Percentiles rank a stretch among this genome's conserved stretches.
Conservation (phyloP, 208 protist genomes). For the Leishmania turanica region DNA sequence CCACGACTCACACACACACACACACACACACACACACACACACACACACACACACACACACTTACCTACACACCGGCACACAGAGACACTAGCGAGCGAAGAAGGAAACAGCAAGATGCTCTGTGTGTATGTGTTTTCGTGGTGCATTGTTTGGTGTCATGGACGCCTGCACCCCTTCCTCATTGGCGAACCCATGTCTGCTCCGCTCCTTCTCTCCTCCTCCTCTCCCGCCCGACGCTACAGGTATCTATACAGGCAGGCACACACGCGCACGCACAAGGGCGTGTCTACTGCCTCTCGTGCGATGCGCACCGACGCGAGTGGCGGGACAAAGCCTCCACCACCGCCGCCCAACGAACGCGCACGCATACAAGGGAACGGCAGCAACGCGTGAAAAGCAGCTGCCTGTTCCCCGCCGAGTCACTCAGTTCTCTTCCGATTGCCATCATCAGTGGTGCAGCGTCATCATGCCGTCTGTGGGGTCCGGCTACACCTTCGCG, state of each 20-base stretch:
- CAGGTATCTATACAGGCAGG: not conserved
- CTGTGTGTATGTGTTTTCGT: not conserved
- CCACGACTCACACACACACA: not conserved
- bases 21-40: not conserved
- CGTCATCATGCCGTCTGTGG: constrained; percentile 49
- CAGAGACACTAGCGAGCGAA: not conserved
- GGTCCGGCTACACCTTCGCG: constrained; percentile 76
- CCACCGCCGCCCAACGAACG: not conserved
- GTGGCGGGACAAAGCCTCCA: not conserved
- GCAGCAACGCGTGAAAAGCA: not conserved
- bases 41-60: not conserved
- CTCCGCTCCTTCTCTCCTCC: not conserved
- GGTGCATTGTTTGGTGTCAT: not conserved
- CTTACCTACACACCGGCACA: not conserved
- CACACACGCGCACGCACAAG: constrained; percentile 4
- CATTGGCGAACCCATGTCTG: not conserved
- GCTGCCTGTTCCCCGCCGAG: not conserved
- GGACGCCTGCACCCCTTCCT: not conserved
- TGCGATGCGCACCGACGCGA: not conserved
- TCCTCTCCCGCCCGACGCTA: too few relatives aligned
- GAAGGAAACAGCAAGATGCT: not conserved
- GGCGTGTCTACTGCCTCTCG: not conserved
- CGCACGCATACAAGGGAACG: not conserved
- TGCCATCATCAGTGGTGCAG: not conserved
- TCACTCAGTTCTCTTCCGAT: not conserved